Evolutionary conservation across 768 basidiomycete genomes (phyloP).

Genomic region (Lentinula raphanica): DNA sequence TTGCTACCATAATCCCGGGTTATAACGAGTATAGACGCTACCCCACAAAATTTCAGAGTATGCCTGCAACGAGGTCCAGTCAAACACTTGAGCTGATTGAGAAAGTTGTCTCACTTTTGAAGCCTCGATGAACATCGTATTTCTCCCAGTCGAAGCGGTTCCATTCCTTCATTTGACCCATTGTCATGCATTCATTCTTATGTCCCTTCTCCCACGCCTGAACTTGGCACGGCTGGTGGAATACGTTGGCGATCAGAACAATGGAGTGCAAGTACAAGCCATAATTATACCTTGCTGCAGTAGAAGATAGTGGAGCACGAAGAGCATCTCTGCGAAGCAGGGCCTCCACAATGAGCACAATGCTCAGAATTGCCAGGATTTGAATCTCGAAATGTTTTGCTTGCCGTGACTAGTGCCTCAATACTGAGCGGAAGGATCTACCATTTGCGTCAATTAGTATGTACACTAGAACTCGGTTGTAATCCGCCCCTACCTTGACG

Average conservation of each 20-base stretch:
- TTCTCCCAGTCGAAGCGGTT: conserved; percentile 19
- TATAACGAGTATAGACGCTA: no score
- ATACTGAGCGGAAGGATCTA: neutral
- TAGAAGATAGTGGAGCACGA: neutral
- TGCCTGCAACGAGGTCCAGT: neutral
- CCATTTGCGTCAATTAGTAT: no score
- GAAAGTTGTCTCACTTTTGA: neutral
- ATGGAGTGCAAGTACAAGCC: neutral
- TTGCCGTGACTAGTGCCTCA: neutral
- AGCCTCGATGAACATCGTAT: conserved; percentile 10
- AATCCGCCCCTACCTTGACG: conserved; percentile 23
- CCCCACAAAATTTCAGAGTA: no score
- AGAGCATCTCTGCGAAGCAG: neutral
- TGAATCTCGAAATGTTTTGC: neutral
- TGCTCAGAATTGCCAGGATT: neutral
- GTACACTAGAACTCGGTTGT: no score
- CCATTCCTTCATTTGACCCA: conserved; percentile 20
- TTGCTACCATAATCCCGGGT: no score
- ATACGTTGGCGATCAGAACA: neutral
- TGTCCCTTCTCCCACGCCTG: conserved; percentile 20
- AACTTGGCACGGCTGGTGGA: conserved; percentile 18
- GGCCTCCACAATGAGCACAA: neutral
- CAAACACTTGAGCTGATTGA: neutral
- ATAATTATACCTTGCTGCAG: neutral
- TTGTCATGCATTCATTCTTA: conserved; percentile 20